Evolutionary conservation across 768 basidiomycete genomes (phyloP), one percentile per base, ranked within the genome.

Genomic region (Gelatoporia subvermispora): DNA sequence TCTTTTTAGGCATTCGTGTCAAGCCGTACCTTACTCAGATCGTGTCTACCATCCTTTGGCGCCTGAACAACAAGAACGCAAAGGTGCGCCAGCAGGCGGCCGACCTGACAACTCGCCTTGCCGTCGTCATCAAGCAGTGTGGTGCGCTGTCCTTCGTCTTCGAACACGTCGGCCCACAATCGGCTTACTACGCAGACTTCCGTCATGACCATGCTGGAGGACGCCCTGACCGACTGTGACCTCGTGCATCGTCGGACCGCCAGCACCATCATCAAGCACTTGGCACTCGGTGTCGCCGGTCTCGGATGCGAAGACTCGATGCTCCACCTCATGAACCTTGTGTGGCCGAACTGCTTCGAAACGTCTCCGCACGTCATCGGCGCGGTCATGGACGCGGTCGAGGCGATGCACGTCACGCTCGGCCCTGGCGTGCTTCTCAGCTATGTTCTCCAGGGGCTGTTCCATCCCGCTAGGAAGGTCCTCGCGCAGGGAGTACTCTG

Each of bases 301-400:
- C 78, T 98, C 22, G 95, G 96, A 1, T 94, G 93, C 59, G 96
- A 99, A 69, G 96, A 99, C 68, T 95, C 95, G 11, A 90, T 98
- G 82, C 78, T 93, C 45, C 96, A 99, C 62, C 70, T 98, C 42
- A 91, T 98, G 85, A 99, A 99, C 65, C 80, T 99, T 22, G 89
- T 98, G 13, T 98, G 94, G 94, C 96, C 96, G 1, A 98, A 98
- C 64, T 94, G 93, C 68, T 98, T 97, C 66, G 95, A 97, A 72
- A 95, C 94, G 1, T 92, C 88, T 13, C 96, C 96, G 4, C 96
- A 99, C 69, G 94, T 99, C 51, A 97, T 98, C 53, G 93, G 92
- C 25, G 91, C 93, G 4, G 91, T 98, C 37, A 94, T 97, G 91
- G 96, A 98, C 42, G 96, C 96, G 0, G 78, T 99, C 59, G 96